A percentile compares a stretch with the other conserved stretches of the same genome.
These are phyloP conservation scores for Ustilago xerochloae DNA, from an alignment of 1,284 basidiomycete species.

Conservation along the genomic window DNA sequence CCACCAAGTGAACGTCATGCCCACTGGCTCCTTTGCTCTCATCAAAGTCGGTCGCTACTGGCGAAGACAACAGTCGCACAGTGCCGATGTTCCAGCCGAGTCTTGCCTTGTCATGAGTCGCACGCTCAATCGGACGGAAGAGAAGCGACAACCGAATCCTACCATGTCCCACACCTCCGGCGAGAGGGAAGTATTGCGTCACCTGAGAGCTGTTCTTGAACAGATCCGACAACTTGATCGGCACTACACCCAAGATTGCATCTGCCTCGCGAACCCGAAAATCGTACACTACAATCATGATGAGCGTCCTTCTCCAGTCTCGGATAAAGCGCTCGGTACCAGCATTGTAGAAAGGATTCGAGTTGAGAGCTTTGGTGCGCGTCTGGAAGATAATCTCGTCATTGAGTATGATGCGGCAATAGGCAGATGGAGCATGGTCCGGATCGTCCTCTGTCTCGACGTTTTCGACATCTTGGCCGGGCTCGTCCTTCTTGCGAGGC, in stretches of 20 bases:
- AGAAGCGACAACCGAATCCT: conserved; percentile 44
- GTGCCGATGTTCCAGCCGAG: conserved; percentile 54
- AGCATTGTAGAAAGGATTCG: conserved; percentile 71
- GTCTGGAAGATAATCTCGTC: conserved; percentile 70
- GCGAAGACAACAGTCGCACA: conserved; percentile 30
- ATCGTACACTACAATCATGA: conserved; percentile 70
- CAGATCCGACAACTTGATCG: conserved; percentile 50
- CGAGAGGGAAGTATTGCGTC: conserved; percentile 54
- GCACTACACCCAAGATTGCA: conserved; percentile 52
- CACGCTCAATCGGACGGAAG: conserved; percentile 40
- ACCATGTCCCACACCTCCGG: conserved; percentile 47
- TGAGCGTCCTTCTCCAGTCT: conserved; percentile 70
- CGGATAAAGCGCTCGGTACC: conserved; percentile 70
- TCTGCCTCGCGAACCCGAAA: conserved; percentile 48
- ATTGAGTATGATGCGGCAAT: conserved; percentile 70
- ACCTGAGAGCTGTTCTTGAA: conserved; percentile 46
- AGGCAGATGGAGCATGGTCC: conserved; percentile 62
- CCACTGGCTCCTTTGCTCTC: conserved; percentile 21
- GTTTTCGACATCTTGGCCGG: conserved; percentile 43
- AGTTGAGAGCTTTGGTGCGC: conserved; percentile 69
- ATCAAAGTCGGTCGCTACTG: conserved; percentile 42
- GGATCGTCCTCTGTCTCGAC: conserved; percentile 43
- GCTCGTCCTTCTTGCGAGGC: conserved; percentile 39
- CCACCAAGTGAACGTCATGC: conserved; percentile 19
- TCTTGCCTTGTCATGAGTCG: conserved; percentile 17